Evolutionary conservation across 2,329 filamentous ascomycete species (phyloP), one percentile per base, ranked within the genome.

Genomic region (Botrytis deweyae): DNA sequence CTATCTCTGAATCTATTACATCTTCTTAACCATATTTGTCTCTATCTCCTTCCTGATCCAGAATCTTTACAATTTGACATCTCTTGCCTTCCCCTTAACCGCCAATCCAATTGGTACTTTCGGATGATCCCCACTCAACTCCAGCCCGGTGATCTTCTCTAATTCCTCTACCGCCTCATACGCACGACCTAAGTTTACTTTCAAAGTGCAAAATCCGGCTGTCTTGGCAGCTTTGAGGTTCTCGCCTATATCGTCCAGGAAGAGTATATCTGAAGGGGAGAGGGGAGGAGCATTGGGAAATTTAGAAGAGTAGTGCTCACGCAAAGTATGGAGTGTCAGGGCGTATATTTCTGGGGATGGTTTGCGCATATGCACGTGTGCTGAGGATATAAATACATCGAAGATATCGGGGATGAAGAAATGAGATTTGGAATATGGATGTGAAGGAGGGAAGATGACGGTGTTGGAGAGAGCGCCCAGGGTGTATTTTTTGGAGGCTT

Each of bases 391-490:
- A 79, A 97, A 98, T 25, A 98, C 88, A 80, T 98, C 94, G 80
- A 99, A 98, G 8, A 91, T 80, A 0, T 84, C 83, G 72, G 88
- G 87, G 3, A 97, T 83, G 58, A 73, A 64, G 74, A 59, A 33
- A 44, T 55, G 38, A 1, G 65, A 18, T 52, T 55, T 46, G 9
- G 72, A 70, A n/a, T 93, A 91, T 38, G 87, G 84, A 80, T 98
- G 93, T 0, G 87, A 91, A 0, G 87, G 86, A 0, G 95, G 95
- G 79, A 97, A 98, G 38, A 94, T 91, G 40, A 96, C 89, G 0
- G 96, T 98, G 81, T 99, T 98, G 78, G 92, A 95, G 76, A 98
- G 85, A 1, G 95, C 96, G 0, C 91, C 95, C 2, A 98, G 83
- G 49, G 95, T 86, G 77, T 91, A 95, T 73, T 85, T 84, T 1